Conservation (phyloP, 1,139 yeast genomes). For the Yamadazyma diospyri region DNA sequence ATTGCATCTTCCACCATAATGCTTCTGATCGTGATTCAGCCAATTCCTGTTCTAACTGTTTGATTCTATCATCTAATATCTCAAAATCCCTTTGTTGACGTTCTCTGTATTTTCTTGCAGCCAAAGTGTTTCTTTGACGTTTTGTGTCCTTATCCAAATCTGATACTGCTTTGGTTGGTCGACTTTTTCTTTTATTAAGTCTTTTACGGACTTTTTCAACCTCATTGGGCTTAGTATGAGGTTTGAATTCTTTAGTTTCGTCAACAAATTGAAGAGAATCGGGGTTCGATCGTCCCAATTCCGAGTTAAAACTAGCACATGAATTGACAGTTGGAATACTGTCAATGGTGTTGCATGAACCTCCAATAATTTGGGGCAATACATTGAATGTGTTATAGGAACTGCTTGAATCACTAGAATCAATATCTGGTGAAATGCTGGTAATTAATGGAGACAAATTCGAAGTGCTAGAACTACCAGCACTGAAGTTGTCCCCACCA, state of each 20-base stretch:
- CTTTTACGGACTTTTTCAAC: constrained; percentile 12
- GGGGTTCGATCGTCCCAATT: too few relatives aligned
- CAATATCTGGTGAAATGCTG: too few relatives aligned
- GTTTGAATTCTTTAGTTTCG: constrained; percentile 1
- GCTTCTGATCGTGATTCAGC: constrained; percentile 13
- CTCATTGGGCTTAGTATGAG: background rate
- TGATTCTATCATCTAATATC: constrained; percentile 16
- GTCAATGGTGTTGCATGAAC: too few relatives aligned
- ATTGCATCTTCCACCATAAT: constrained; percentile 19
- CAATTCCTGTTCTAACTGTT: constrained; percentile 16
- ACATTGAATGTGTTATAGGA: too few relatives aligned
- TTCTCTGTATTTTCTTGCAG: constrained; percentile 20
- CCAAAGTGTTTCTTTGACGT: constrained; percentile 17
- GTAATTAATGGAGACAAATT: too few relatives aligned
- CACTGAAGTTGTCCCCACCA: too few relatives aligned
- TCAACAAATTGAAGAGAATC: constrained; percentile 3
- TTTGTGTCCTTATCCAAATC: constrained; percentile 9
- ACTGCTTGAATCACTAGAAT: too few relatives aligned
- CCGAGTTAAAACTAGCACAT: too few relatives aligned
- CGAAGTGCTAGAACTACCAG: too few relatives aligned
- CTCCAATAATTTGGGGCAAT: too few relatives aligned
- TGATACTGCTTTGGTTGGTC: background rate
- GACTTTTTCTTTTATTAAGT: constrained; percentile 9
- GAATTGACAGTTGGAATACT: too few relatives aligned
- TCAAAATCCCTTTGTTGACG: constrained; percentile 18